A percentile compares a stretch with the other conserved stretches of the same genome.
These are phyloP conservation scores for Colletotrichum cordylinicola DNA, from an alignment of 2,329 filamentous ascomycete species.

Conservation along the genomic window DNA sequence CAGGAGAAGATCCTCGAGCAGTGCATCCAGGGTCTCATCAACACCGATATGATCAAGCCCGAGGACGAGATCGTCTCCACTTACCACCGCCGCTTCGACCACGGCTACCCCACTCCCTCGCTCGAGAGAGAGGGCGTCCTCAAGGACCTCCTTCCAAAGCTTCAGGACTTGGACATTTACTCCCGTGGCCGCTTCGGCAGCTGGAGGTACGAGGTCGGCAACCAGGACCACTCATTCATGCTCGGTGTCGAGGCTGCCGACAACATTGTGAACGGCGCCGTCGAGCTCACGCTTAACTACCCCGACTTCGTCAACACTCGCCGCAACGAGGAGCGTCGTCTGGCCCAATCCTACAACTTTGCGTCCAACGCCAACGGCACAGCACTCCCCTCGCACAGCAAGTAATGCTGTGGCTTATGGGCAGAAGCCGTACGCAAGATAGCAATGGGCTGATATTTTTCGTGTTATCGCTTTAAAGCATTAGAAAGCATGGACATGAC, in stretches of 20 bases:
- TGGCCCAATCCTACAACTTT: conserved; percentile 55
- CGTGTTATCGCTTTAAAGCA: conserved; percentile 2
- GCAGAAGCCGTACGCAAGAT: background rate
- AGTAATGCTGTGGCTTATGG: conserved; percentile 26
- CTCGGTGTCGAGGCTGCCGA: conserved; percentile 92
- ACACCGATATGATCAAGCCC: conserved; percentile 94
- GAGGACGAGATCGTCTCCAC: conserved; percentile 96
- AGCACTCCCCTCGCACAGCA: conserved; percentile 36
- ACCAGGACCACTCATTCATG: conserved; percentile 99
- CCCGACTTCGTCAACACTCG: conserved; percentile 92
- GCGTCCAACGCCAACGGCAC: conserved; percentile 35
- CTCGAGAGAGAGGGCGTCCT: conserved; percentile 96
- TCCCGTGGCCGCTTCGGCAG: conserved; percentile 96
- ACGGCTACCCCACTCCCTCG: conserved; percentile 95
- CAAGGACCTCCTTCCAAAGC: conserved; percentile 89
- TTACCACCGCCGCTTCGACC: conserved; percentile 97
- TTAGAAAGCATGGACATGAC: conserved; percentile 9
- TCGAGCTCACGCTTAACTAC: conserved; percentile 94
- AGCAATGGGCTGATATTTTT: background rate
- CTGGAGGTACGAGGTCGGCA: conserved; percentile 95
- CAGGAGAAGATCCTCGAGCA: conserved; percentile 84
- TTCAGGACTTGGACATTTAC: conserved; percentile 90
- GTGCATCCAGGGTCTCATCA: conserved; percentile 94
- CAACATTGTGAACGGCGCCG: conserved; percentile 85
- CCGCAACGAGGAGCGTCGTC: conserved; percentile 69